Conservation (phyloP, 2,329 filamentous ascomycete species). For the Amesomyces nigricolor region DNA sequence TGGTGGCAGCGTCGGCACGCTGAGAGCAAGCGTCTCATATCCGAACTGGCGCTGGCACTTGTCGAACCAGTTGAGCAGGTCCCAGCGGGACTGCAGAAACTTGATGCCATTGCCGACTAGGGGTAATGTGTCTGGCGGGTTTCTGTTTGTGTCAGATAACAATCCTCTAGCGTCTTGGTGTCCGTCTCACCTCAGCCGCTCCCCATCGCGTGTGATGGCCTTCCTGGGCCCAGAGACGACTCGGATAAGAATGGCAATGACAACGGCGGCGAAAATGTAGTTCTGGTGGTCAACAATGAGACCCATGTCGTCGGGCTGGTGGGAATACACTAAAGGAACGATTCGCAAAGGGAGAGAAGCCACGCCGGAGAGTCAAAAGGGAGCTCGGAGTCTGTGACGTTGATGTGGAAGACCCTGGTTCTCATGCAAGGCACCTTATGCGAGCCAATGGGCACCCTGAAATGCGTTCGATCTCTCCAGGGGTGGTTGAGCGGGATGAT, state of each 20-base stretch:
- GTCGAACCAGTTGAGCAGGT: slow-evolving; percentile 58
- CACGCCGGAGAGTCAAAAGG: no score
- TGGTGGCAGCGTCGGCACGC: slow-evolving; percentile 56
- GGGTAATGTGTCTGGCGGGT: slow-evolving; percentile 47
- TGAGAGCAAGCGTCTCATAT: slow-evolving; percentile 56
- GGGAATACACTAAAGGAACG: background rate
- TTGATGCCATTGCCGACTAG: slow-evolving; percentile 56
- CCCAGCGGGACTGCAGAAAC: slow-evolving; percentile 55
- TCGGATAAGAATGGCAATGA: slow-evolving; percentile 18
- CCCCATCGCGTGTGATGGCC: slow-evolving; percentile 28
- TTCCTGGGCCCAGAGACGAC: slow-evolving; percentile 8
- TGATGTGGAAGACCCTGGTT: background rate
- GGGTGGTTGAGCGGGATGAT: no score
- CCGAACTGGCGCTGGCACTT: slow-evolving; percentile 52
- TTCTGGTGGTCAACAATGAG: slow-evolving; percentile 15
- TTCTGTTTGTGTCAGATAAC: slow-evolving; percentile 31
- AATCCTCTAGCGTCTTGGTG: background rate
- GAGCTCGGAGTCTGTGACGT: slow-evolving; percentile 5
- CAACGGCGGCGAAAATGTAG: slow-evolving; percentile 13
- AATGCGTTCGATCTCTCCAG: no score
- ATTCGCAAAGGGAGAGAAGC: no score
- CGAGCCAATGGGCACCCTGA: slow-evolving; percentile 11
- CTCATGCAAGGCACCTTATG: slow-evolving; percentile 14
- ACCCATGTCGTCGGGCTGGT: slow-evolving; percentile 16
- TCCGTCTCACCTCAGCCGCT: slow-evolving; percentile 29